phyloP scores from a whole-genome alignment of 345 rosid genomes.

The Garcia nutans region DNA sequence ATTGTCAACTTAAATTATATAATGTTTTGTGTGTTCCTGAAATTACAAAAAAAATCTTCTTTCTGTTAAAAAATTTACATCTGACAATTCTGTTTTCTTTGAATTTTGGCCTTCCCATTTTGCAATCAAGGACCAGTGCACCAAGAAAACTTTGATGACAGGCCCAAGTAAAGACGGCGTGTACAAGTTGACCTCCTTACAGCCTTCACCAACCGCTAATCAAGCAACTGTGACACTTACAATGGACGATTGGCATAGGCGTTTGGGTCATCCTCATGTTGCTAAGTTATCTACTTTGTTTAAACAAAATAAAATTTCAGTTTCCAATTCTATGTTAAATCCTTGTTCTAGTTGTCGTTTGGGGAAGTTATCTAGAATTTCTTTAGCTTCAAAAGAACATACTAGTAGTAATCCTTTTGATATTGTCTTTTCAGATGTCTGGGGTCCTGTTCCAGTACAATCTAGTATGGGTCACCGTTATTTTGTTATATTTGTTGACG shows the following conservation, averaged over 20 bases:
- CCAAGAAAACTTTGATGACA: neutral
- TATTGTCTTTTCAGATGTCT: no score
- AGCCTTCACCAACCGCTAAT: neutral
- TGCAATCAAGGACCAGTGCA: neutral
- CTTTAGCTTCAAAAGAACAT: no score
- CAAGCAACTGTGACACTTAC: neutral
- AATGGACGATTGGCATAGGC: neutral
- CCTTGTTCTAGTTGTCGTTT: no score
- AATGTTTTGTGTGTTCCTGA: neutral
- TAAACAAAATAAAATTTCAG: no score
- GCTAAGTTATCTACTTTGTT: no score
- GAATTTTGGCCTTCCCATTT: neutral
- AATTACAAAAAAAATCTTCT: neutral
- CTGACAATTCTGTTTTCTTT: neutral
- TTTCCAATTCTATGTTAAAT: no score
- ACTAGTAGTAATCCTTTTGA: neutral
- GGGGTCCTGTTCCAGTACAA: neutral
- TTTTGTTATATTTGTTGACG: neutral
- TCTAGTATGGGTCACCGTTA: neutral
- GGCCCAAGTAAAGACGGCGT: neutral
- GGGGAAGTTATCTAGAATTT: no score
- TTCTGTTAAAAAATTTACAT: no score
- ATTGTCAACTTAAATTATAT: neutral
- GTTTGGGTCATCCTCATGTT: no score
- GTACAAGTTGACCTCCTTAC: neutral